These are phyloP conservation scores for Platanthera zijinensis DNA, from an alignment of 106 monocot species.

Conservation along the genomic window DNA sequence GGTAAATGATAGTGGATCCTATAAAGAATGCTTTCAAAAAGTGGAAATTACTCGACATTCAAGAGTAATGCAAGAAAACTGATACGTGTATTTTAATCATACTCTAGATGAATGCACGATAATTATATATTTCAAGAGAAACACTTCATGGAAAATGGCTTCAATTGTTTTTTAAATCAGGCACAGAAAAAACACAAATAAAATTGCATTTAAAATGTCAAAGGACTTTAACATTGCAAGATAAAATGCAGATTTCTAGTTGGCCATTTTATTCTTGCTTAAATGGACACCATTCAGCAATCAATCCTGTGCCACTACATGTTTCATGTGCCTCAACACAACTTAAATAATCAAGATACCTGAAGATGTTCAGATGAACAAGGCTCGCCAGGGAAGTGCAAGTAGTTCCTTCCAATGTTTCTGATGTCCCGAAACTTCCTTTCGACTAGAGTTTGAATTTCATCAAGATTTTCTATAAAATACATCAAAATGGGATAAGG, in stretches of 20 bases:
- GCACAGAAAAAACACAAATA: not conserved
- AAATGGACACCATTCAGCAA: too few species aligned
- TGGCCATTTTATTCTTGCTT: too few species aligned
- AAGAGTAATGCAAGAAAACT: not conserved
- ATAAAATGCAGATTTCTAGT: not conserved
- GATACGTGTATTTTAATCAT: not conserved
- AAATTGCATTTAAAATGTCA: not conserved
- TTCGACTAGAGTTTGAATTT: slow-evolving; percentile 66
- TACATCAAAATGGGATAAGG: slow-evolving; percentile 1
- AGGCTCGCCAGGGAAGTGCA: slow-evolving; percentile 65
- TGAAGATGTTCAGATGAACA: slow-evolving; percentile 82
- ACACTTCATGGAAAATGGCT: not conserved
- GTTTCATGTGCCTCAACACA: not conserved
- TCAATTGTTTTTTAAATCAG: not conserved
- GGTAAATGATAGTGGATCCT: not conserved
- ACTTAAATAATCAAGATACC: slow-evolving; percentile 30
- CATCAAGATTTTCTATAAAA: slow-evolving; percentile 61
- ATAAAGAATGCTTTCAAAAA: slow-evolving; percentile 2
- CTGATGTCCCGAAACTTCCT: slow-evolving; percentile 52
- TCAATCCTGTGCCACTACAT: too few species aligned
- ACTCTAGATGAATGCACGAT: not conserved
- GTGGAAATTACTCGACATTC: not conserved
- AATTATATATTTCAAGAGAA: not conserved
- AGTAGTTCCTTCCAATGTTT: slow-evolving; percentile 35
- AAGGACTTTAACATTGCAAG: not conserved